Evolutionary conservation across 2,329 filamentous ascomycete species (phyloP), one percentile per base, ranked within the genome.

Genomic region (Cladosporium sp.): DNA sequence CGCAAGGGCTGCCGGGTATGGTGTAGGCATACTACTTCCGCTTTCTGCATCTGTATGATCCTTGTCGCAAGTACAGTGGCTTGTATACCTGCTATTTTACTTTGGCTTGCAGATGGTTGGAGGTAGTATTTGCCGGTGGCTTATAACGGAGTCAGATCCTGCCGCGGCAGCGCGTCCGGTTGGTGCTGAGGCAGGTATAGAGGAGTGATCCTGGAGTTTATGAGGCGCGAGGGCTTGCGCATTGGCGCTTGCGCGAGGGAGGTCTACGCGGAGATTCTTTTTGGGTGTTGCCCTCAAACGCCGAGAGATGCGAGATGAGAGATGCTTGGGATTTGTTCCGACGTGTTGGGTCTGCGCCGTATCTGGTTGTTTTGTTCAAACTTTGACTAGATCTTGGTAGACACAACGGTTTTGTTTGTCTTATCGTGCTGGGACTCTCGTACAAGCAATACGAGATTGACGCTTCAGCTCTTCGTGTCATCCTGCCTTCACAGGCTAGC

Each of bases 11-110:
- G 3, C 37, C 19, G 49, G 34, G 8, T 34, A 5, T 34, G 9
- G 30, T 11, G 8, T 34, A 34, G 8, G 30, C 9, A 11, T 3
- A 8, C 3, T 3, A 25, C 30, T 34, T 9, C 30, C 49, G 49
- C 49, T 34, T 20, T 51, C 49, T 51, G 49, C 36, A 51, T 51
- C 34, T 25, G 49, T 39, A 39, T n/a, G 28, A 51, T 39, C 34
- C 49, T 39, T 38, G 34, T 17, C 11, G 30, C 45, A 28, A 37
- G 30, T 34, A 34, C 7, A 8, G 8, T 34, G 30, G 7, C 7
- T 34, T 11, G 30, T 34, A 12, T 11, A 9, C 30, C 11, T 12
- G 7, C 30, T 34, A 34, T 5, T 34, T 50, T 22, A 15, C 19
- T 38, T 17, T 51, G 37, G 34, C 28, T 50, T 50, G 47, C 47